Conservation (phyloP, 768 basidiomycete genomes). For the Phanerochaete carnosa region DNA sequence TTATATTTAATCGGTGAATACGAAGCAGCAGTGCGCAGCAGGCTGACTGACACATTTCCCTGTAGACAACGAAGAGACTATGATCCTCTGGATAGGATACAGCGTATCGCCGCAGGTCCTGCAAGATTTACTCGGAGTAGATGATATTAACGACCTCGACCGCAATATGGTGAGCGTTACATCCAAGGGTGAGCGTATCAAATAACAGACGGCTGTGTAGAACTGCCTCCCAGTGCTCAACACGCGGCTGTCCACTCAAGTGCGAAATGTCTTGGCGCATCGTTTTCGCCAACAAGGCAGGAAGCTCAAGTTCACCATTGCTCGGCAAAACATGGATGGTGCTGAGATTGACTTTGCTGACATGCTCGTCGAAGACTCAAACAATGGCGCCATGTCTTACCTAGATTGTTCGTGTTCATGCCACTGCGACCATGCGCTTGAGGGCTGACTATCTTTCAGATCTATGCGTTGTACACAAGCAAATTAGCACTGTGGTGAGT, state of each 20-base stretch:
- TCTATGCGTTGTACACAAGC: conserved; percentile 37
- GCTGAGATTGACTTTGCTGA: conserved; percentile 95
- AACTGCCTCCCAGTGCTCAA: conserved; percentile 65
- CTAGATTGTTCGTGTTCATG: conserved; percentile 67
- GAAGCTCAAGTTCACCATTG: conserved; percentile 62
- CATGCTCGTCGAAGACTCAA: conserved; percentile 95
- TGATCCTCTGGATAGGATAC: conserved; percentile 88
- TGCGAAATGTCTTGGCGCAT: conserved; percentile 79
- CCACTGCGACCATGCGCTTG: not conserved
- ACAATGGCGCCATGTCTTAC: conserved; percentile 93
- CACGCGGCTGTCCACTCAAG: conserved; percentile 77
- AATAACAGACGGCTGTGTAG: conserved; percentile 34
- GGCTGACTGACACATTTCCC: not conserved
- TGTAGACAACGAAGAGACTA: conserved; percentile 84
- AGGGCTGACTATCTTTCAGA: conserved; percentile 16
- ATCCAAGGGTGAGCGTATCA: not conserved
- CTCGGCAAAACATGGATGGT: conserved; percentile 90
- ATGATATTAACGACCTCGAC: conserved; percentile 71
- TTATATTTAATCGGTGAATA: conserved; percentile 86
- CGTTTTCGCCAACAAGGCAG: conserved; percentile 55
- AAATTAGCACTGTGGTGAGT: conserved; percentile 34
- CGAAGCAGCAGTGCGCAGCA: not conserved
- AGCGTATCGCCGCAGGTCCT: conserved; percentile 81
- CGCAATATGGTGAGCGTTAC: conserved; percentile 56
- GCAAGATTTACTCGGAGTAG: conserved; percentile 79